phyloP scores from a whole-genome alignment of 169 alveolate genomes.

The Plasmodium billcollinsi region DNA sequence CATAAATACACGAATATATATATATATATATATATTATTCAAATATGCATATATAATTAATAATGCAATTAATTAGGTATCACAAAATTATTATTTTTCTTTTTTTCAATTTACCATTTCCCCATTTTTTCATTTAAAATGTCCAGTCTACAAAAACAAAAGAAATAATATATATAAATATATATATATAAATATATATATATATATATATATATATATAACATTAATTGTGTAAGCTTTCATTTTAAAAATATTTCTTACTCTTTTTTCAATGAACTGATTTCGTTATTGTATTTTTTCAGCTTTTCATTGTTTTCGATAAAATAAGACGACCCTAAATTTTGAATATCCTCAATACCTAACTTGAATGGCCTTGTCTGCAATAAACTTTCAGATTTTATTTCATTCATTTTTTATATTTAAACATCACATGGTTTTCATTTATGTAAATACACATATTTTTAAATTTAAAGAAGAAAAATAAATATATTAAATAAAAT shows the following conservation, averaged over 20 bases:
- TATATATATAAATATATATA: neutral
- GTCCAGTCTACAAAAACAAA: conserved; percentile 12
- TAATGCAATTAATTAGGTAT: too few species aligned
- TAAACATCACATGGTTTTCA: neutral
- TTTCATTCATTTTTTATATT: conserved; percentile 46
- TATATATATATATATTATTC: neutral
- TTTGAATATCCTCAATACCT: conserved; percentile 57
- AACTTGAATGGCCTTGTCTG: conserved; percentile 39
- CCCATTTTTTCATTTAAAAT: conserved; percentile 70
- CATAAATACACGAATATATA: neutral
- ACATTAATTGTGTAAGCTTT: neutral
- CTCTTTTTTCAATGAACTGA: conserved; percentile 52
- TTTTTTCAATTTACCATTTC: conserved; percentile 36
- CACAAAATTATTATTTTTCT: too few species aligned
- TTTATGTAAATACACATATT: neutral
- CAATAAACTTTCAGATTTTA: conserved; percentile 11
- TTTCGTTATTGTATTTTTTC: conserved; percentile 51
- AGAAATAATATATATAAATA: neutral
- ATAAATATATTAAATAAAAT: conserved; percentile 4
- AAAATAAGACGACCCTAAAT: conserved; percentile 40
- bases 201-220: neutral
- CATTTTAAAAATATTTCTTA: conserved; percentile 7
- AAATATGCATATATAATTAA: neutral
- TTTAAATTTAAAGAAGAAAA: too few species aligned
- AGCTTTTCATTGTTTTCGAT: conserved; percentile 28